Base-by-base conservation (phyloP, 108 stramenopile species). In the Seminavis robusta region DNA sequence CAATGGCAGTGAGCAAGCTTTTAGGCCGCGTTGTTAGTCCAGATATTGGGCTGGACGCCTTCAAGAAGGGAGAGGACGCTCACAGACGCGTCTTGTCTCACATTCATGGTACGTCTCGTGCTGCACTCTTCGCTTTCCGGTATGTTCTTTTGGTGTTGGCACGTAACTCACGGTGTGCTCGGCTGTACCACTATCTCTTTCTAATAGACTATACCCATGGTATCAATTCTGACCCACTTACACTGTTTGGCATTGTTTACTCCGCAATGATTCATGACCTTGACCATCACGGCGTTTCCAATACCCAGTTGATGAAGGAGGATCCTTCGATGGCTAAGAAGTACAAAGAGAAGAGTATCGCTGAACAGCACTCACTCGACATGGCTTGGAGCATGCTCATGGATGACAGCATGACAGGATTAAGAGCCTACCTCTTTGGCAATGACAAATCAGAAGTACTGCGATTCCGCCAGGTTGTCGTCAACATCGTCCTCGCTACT, bases 361-460 rank as follows among this genome's bases (percentile, higher is more conserved):
- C 73, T 2, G 77, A 79, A 39, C 77, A 74, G 57, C 49, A 71
- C 33, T 79, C 77, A 16, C 37, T 79, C 10, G 68, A 79, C 28
- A 56, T 73, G 26, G 72, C 63, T 6, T 79, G 69, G 45, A 65
- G 48, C 31, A 28, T 74, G 31, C 39, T 79, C 11, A 72, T 69
- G 61, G 32, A 55, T 37, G 52, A 67, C 13, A 62, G 69, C 37
- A 73, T 67, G 41, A 32, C 50, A 20, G 19, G 8, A 1, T 31
- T 63, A 5, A n/a, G 61, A 16, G 28, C 1, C 2, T 4, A 39
- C 8, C 52, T 63, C 13, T 63, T 32, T 52, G 28, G 23, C 1
- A 52, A 31, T 15, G 56, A 69, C 13, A 21, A 19, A 13, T 26
- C 21, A 8, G 61, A 63, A 44, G 27, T 44, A 32, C 5, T 4